Base-by-base conservation (phyloP, 805 yeast genomes). In the Ogataea siamensis region DNA sequence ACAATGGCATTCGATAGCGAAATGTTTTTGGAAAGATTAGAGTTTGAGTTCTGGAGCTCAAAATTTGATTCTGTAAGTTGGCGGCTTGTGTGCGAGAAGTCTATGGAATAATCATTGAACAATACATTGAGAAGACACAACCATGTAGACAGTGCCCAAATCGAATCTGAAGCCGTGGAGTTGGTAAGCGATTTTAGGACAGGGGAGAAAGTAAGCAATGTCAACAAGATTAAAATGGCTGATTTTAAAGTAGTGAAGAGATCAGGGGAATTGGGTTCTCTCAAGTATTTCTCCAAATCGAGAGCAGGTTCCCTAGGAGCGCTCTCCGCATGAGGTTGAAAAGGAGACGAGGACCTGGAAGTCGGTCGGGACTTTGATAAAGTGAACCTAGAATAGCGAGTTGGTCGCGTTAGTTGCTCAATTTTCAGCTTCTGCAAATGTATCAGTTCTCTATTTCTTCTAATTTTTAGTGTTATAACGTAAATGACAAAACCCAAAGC, bases 81-180 rank as follows among this genome's bases (percentile, higher is more conserved):
- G 25, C 48, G 43, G 26, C 31, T 42, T 10, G 42, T 30, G 2
- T 46, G 34, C 1, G 51, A 49, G n/a, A 72, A 55, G 45, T 74
- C 75, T 52, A 74, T 67, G 24, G 83, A 72, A 57, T 83, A 82
- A 60, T 86, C 86, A 54, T 82, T 80, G 50, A 80, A 70, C 17
- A 80, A 54, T 3, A 88, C 64, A 51, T 87, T 87, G 29, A 80
- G 64, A 8, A 87, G 50, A 21, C 85, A 79, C 11, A 93, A 66
- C 80, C 96, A 83, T 32, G 82, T 78, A 6, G 94, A 77, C 4
- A 93, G 62, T 0, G 95, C 88, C 97, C 98, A 91, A 43, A 93
- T 87, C 11, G 96, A 87, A 64, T 93, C 98, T 0, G 93, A 83
- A 0, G 96, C 78, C 0, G 96, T 87, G 0, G 96, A 83, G 51